These are phyloP conservation scores for Cercospora berteroae DNA, from an alignment of 2,329 filamentous ascomycete species.

Conservation along the genomic window DNA sequence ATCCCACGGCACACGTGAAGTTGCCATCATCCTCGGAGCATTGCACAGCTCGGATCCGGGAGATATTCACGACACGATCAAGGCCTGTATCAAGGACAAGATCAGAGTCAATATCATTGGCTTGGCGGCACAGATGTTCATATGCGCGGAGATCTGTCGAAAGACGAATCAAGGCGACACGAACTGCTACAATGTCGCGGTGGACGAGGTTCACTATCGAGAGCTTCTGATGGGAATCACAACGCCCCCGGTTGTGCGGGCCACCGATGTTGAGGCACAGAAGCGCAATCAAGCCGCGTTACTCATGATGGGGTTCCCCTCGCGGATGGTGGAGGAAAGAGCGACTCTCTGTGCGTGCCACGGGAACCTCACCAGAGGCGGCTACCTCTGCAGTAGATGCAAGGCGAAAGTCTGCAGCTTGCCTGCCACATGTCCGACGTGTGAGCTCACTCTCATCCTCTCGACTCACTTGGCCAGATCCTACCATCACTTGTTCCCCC, in stretches of 20 bases:
- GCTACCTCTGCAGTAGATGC: constrained; percentile 89
- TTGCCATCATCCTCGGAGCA: constrained; percentile 88
- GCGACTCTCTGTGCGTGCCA: constrained; percentile 88
- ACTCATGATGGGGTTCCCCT: constrained; percentile 98
- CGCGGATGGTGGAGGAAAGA: constrained; percentile 69
- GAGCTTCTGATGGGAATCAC: constrained; percentile 87
- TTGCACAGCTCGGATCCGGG: constrained; percentile 87
- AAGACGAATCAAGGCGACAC: constrained; percentile 81
- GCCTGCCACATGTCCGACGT: constrained; percentile 86
- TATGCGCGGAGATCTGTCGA: constrained; percentile 85
- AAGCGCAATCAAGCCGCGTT: constrained; percentile 55
- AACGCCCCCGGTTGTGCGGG: constrained; percentile 80
- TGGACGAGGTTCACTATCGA: constrained; percentile 82
- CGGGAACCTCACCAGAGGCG: constrained; percentile 74
- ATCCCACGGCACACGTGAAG: constrained; percentile 87
- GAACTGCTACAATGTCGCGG: constrained; percentile 74
- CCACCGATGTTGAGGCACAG: constrained; percentile 35
- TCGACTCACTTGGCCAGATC: constrained; percentile 91
- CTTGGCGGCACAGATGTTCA: constrained; percentile 84
- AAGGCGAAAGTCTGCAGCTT: constrained; percentile 83
- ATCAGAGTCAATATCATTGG: constrained; percentile 89
- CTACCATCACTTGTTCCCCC: constrained; percentile 87
- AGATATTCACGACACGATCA: constrained; percentile 90
- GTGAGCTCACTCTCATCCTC: constrained; percentile 86
- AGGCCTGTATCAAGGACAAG: constrained; percentile 71